Conservation (phyloP, 257 asterid species). For the Nemophila menziesii region DNA sequence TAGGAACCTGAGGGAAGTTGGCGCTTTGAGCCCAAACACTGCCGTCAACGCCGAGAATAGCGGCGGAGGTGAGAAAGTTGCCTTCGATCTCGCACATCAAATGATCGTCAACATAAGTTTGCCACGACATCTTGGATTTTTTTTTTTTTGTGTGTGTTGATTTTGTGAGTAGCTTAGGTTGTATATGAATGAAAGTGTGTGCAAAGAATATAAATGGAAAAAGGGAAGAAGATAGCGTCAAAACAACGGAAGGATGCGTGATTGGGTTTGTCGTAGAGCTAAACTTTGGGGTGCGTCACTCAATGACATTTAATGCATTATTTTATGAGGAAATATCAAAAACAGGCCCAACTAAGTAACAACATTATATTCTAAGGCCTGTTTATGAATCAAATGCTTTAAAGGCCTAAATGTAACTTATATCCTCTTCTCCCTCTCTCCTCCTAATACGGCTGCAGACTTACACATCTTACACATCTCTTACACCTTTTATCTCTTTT, state of each 20-base stretch:
- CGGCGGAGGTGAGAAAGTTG: slow-evolving; percentile 50
- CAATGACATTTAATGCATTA: neutral
- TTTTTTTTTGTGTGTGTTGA: neutral
- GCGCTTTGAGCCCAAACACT: slow-evolving; percentile 75
- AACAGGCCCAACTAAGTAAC: too few relatives aligned
- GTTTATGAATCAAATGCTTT: too few relatives aligned
- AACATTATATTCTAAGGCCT: too few relatives aligned
- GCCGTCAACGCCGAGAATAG: slow-evolving; percentile 76
- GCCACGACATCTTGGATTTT: slow-evolving; percentile 67
- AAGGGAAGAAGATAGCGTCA: slow-evolving; percentile 18
- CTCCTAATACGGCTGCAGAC: too few relatives aligned
- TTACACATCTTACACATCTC: too few relatives aligned
- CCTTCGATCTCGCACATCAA: slow-evolving; percentile 63
- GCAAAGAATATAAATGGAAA: slow-evolving; percentile 1
- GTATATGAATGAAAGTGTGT: neutral
- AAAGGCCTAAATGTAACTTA: too few relatives aligned
- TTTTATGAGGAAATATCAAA: too few relatives aligned
- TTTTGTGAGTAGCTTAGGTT: neutral
- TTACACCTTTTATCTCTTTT: too few relatives aligned
- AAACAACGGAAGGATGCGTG: neutral
- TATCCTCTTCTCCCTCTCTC: too few relatives aligned
- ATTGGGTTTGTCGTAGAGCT: neutral
- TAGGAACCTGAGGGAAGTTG: slow-evolving; percentile 57
- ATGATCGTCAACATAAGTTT: slow-evolving; percentile 70
- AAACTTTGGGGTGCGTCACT: neutral